Percentiles rank a stretch among this genome's conserved stretches.
Evolutionary conservation across 2,329 filamentous ascomycete genomes (phyloP).

Genomic region (Ophiostoma piceae): DNA sequence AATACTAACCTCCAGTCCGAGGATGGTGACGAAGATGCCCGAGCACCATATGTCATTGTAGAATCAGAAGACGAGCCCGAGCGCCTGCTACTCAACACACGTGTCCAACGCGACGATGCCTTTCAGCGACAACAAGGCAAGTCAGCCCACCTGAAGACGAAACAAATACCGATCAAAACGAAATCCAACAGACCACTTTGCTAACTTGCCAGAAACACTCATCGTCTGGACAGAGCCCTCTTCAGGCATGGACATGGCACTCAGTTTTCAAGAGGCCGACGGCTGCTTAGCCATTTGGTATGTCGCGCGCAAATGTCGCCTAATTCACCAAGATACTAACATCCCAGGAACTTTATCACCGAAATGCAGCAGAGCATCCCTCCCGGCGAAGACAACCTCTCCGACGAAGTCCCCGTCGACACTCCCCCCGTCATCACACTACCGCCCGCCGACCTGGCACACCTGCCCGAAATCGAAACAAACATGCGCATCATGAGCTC

Average conservation of each 20-base stretch:
- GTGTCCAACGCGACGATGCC: constrained; percentile 86
- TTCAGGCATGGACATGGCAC: constrained; percentile 89
- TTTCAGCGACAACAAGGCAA: constrained; percentile 97
- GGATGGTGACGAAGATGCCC: constrained; percentile 49
- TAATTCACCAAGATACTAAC: not conserved
- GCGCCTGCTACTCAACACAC: constrained; percentile 78
- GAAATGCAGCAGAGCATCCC: constrained; percentile 70
- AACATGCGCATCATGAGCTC: constrained; percentile 74
- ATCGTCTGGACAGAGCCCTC: constrained; percentile 92
- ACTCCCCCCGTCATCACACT: constrained; percentile 64
- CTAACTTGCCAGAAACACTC: constrained; percentile 66
- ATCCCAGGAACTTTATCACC: constrained; percentile 81
- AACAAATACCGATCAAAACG: not conserved
- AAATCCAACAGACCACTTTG: not conserved
- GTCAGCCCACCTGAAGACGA: constrained; percentile 28
- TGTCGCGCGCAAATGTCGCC: constrained; percentile 28
- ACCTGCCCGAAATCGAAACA: constrained; percentile 77
- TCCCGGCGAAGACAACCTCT: constrained; percentile 69
- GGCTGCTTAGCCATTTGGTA: constrained; percentile 91
- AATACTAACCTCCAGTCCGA: constrained; percentile 41
- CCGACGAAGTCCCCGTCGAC: constrained; percentile 78
- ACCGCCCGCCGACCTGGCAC: constrained; percentile 73
- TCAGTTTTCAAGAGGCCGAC: constrained; percentile 96
- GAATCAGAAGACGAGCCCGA: constrained; percentile 89
- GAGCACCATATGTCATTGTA: constrained; percentile 83